Evolutionary conservation across 495 filamentous ascomycete species (phyloP).

Genomic region (Tuber magnatum): DNA sequence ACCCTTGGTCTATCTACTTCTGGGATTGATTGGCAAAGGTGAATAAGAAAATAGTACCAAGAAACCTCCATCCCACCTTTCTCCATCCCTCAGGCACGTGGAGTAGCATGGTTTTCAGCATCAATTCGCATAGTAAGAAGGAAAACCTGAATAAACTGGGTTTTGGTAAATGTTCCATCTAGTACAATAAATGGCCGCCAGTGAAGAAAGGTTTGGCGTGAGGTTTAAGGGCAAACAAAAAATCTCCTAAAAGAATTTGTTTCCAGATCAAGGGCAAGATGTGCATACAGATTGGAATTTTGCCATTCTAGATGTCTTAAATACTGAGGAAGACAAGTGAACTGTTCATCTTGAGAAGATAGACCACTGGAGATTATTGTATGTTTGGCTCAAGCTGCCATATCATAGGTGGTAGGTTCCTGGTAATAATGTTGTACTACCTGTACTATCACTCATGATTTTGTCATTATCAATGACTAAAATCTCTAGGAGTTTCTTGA

Average conservation of each 20-base stretch:
- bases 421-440: background rate
- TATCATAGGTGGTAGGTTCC: background rate
- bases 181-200: background rate
- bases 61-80: background rate
- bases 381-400: background rate
- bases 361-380: background rate
- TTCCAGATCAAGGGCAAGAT: background rate
- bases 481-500: background rate
- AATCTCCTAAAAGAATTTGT: background rate
- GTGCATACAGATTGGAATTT: background rate
- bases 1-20: background rate
- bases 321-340: background rate
- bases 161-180: conserved; percentile 5
- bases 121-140: conserved; percentile 5
- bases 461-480: background rate
- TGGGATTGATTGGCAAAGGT: background rate
- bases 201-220: background rate
- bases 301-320: background rate
- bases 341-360: background rate
- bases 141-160: background rate
- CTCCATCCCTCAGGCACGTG: background rate
- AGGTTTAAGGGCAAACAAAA: conserved; percentile 8
- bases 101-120: conserved; percentile 1
- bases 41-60: background rate
- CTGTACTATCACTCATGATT: background rate